These are phyloP conservation scores for Boletus smithii DNA, from an alignment of 1,284 basidiomycete species.

Conservation along the genomic window DNA sequence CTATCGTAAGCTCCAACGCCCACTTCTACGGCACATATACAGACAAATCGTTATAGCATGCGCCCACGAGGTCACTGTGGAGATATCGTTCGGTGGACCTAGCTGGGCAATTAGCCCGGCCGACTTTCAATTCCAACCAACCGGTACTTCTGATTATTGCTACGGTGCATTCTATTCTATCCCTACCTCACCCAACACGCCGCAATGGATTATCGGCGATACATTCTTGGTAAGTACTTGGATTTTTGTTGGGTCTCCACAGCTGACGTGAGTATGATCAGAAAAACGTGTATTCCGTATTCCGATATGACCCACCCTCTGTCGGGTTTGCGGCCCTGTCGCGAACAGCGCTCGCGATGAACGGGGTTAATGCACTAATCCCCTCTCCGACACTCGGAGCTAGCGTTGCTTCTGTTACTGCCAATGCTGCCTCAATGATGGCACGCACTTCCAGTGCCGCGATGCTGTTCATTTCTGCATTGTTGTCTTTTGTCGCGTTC, in stretches of 20 bases:
- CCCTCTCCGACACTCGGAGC: slow-evolving; percentile 27
- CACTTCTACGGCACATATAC: too few relatives aligned
- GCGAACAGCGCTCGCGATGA: slow-evolving; percentile 25
- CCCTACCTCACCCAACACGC: slow-evolving; percentile 9
- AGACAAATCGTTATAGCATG: slow-evolving; percentile 37
- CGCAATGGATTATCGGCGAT: slow-evolving; percentile 32
- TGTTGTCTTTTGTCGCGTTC: slow-evolving; percentile 10
- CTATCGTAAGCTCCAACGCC: too few relatives aligned
- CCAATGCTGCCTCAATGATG: slow-evolving; percentile 11
- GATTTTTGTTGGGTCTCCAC: background rate
- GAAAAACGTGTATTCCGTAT: slow-evolving; percentile 35
- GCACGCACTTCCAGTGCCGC: background rate
- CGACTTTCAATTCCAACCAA: slow-evolving; percentile 24
- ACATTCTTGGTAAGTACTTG: slow-evolving; percentile 23
- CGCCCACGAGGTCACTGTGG: slow-evolving; percentile 33
- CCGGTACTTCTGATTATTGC: slow-evolving; percentile 14
- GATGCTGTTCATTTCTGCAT: slow-evolving; percentile 10
- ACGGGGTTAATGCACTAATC: slow-evolving; percentile 21
- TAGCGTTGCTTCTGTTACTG: slow-evolving; percentile 13
- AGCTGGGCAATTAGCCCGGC: slow-evolving; percentile 25
- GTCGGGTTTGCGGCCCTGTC: slow-evolving; percentile 33
- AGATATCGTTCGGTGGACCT: slow-evolving; percentile 55
- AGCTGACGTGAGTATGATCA: slow-evolving; percentile 13
- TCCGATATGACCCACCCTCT: slow-evolving; percentile 30
- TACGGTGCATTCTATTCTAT: slow-evolving; percentile 29